Base-by-base conservation (phyloP, 1,139 yeast genomes). In the Magnusiomyces clavatus region DNA sequence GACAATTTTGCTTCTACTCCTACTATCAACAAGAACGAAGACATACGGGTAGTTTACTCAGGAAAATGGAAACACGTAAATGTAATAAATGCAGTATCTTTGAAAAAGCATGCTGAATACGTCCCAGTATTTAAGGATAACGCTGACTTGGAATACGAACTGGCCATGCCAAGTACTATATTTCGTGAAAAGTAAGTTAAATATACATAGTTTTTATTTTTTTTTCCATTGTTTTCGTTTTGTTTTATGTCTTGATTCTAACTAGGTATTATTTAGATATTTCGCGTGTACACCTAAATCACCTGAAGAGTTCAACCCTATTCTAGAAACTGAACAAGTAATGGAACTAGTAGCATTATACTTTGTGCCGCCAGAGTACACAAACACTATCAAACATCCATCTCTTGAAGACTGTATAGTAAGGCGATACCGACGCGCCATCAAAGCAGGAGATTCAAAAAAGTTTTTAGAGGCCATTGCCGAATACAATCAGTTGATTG, bases 271-370 rank as follows among this genome's bases (percentile, higher is more conserved):
- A 11, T 41, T 17, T 34, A 48, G 46, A 14, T 53, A 48, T 41
- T n/a, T 37, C 17, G 56, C 56, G 12, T 41, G 35, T 24, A 38
- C 29, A 19, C 56, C 56, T 2, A 53, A 53, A 36, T 47, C 50
- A 31, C 56, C 54, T 2, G 77, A 78, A 51, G 86, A 81, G 57
- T 72, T 83, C 54, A 82, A 86, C 61, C 92, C 96, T 3, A 71
- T 85, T 57, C 76, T 74, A 47, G 96, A 89, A 62, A 76, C 88
- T 48, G 86, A 84, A 20, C 78, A 73, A 51, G 61, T 72, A n/a
- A 77, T 82, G 74, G 82, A 77, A 54, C 61, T 77, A 47, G 66
- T 73, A 13, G 74, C 80, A 0, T 47, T 64, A 19, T 61, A 69
- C 3, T 79, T 71, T 58, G 68, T 80, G 24, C 82, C 83, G 0